A percentile compares a stretch with the other conserved stretches of the same genome.
These are phyloP conservation scores for Agaricus sinodeliciosus DNA, from an alignment of 768 basidiomycete genomes.

Conservation along the genomic window DNA sequence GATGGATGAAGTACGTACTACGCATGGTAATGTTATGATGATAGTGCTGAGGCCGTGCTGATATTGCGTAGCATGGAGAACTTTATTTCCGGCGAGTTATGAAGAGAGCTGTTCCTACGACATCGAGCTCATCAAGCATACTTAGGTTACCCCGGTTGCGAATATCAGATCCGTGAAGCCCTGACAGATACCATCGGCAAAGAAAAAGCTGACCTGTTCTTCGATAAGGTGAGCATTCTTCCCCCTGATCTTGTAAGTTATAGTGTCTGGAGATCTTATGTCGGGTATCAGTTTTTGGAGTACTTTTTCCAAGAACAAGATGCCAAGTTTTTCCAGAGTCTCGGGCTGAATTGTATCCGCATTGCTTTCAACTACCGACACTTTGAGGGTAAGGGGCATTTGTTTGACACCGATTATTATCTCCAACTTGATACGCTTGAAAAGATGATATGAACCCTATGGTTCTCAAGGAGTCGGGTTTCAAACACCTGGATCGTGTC, in stretches of 20 bases:
- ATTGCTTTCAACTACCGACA: slow-evolving; percentile 69
- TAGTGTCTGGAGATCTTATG: not conserved
- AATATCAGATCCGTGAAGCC: slow-evolving; percentile 68
- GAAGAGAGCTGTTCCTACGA: too few relatives aligned
- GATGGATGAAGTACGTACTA: slow-evolving; percentile 69
- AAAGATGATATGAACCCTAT: slow-evolving; percentile 72
- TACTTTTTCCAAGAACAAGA: slow-evolving; percentile 76
- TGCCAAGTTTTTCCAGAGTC: slow-evolving; percentile 66
- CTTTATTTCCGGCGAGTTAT: slow-evolving; percentile 52
- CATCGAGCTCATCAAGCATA: not conserved
- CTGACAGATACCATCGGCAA: slow-evolving; percentile 58
- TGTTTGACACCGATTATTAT: not conserved
- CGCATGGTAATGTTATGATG: slow-evolving; percentile 5
- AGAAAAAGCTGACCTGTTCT: slow-evolving; percentile 69
- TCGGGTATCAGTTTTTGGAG: slow-evolving; percentile 54
- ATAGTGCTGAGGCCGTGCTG: not conserved
- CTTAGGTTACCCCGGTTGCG: slow-evolving; percentile 74
- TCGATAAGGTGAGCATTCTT: slow-evolving; percentile 54
- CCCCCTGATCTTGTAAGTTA: not conserved
- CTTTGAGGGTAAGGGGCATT: slow-evolving; percentile 42
- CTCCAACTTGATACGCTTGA: not conserved
- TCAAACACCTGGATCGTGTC: slow-evolving; percentile 78
- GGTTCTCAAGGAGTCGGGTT: slow-evolving; percentile 69
- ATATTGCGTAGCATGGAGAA: slow-evolving; percentile 58
- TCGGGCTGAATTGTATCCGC: slow-evolving; percentile 76